These are phyloP conservation scores for Biscogniauxia marginata DNA, from an alignment of 2,329 filamentous ascomycete species.

Conservation along the genomic window DNA sequence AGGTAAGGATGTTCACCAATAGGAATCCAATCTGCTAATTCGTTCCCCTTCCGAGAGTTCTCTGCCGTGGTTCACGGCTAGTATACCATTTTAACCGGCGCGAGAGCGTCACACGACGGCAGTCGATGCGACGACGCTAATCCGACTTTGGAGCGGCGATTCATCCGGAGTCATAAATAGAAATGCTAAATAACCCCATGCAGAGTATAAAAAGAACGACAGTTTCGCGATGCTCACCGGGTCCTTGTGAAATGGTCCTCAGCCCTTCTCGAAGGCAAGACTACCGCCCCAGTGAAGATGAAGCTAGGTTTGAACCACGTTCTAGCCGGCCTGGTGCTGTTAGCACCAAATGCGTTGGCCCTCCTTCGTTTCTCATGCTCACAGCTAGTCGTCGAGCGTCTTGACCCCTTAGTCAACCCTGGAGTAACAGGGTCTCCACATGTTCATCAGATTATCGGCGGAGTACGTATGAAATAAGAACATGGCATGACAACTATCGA, in stretches of 20 bases:
- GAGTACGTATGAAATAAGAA: conserved; percentile 15
- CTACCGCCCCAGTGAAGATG: conserved; percentile 8
- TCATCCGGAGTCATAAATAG: neutral
- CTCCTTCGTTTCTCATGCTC: conserved; percentile 29
- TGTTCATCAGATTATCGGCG: conserved; percentile 31
- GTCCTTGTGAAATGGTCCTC: neutral
- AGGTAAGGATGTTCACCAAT: neutral
- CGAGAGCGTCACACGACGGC: neutral
- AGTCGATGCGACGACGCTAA: neutral
- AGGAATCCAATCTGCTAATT: neutral
- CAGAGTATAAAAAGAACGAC: neutral
- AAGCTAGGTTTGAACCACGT: conserved; percentile 2
- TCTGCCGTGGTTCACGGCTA: neutral
- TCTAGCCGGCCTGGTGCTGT: neutral
- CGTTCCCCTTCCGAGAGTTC: neutral
- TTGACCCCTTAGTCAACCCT: conserved; percentile 27
- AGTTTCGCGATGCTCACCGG: neutral
- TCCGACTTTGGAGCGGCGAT: neutral
- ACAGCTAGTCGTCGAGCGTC: conserved; percentile 27
- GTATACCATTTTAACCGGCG: neutral
- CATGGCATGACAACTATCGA: neutral
- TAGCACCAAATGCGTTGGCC: conserved; percentile 12
- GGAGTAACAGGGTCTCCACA: conserved; percentile 26
- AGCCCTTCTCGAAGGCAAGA: neutral
- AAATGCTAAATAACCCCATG: neutral